Evolutionary conservation across 2,329 filamentous ascomycete genomes (phyloP).

Genomic region (Fusarium nelsonii): DNA sequence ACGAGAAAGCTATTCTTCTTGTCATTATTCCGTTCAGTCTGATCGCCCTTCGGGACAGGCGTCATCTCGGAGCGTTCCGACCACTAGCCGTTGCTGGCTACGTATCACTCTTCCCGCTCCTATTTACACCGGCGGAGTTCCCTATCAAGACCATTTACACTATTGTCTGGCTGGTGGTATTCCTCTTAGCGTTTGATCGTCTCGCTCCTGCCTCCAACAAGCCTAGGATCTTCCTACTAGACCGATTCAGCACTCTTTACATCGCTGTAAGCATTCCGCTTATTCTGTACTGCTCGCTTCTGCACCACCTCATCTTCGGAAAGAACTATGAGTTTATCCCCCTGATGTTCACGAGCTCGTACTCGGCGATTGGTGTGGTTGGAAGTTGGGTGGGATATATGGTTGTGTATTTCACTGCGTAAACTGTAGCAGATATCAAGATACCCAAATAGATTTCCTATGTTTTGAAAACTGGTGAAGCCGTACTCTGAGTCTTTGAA

Average conservation of each 20-base stretch:
- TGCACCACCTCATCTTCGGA: conserved; percentile 88
- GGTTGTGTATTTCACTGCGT: conserved; percentile 85
- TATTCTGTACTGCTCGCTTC: conserved; percentile 86
- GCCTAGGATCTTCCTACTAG: conserved; percentile 87
- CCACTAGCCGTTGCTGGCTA: conserved; percentile 94
- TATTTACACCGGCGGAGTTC: conserved; percentile 93
- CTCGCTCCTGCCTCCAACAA: conserved; percentile 85
- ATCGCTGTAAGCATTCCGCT: conserved; percentile 90
- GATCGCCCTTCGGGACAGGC: conserved; percentile 87
- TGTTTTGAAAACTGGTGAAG: background rate
- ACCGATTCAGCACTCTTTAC: conserved; percentile 90
- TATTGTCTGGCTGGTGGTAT: conserved; percentile 88
- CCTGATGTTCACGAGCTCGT: conserved; percentile 96
- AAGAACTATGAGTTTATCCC: conserved; percentile 88
- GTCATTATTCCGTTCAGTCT: conserved; percentile 96
- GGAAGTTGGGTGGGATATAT: conserved; percentile 96
- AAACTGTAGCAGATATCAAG: conserved; percentile 27
- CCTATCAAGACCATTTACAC: conserved; percentile 95
- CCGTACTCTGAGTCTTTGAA: background rate
- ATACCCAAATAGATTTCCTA: conserved; percentile 45
- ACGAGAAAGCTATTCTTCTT: conserved; percentile 95
- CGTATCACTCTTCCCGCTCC: conserved; percentile 91
- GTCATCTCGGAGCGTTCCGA: conserved; percentile 91
- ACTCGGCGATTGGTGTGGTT: conserved; percentile 92
- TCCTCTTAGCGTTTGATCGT: conserved; percentile 87